A percentile compares a stretch with the other conserved stretches of the same genome.
phyloP scores from a whole-genome alignment of 225 moss, liverwort and hornwort species.

The Sphagnum contortum region DNA sequence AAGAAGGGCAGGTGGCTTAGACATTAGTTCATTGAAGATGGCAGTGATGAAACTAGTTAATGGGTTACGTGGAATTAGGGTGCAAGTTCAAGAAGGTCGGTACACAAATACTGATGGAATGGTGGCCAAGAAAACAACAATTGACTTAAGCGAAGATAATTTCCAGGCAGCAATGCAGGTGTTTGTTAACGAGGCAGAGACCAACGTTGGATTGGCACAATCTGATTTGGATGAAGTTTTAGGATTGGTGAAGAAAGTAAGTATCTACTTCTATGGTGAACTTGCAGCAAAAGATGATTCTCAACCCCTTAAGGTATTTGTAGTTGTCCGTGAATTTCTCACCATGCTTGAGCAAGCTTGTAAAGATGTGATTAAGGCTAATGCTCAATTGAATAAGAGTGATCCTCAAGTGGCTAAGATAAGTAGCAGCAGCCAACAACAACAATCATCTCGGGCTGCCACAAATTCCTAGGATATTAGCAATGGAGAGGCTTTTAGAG shows the following conservation, averaged over 20 bases:
- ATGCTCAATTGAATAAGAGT: constrained; percentile 20
- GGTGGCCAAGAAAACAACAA: constrained; percentile 37
- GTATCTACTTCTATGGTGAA: constrained; percentile 80
- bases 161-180: constrained; percentile 70
- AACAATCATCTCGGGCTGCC: too few relatives aligned
- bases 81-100: constrained; percentile 38
- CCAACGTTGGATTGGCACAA: constrained; percentile 41
- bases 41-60: constrained; percentile 66
- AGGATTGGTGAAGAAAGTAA: constrained; percentile 63
- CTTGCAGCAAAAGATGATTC: constrained; percentile 61
- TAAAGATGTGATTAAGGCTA: constrained; percentile 65
- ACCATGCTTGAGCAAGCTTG: constrained; percentile 72
- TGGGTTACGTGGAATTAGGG: constrained; percentile 55
- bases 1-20: constrained; percentile 74
- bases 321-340: constrained; percentile 84
- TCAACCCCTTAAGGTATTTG: constrained; percentile 72
- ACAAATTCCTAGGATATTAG: too few relatives aligned
- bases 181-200: constrained; percentile 61
- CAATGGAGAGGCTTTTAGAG: too few relatives aligned
- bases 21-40: constrained; percentile 44
- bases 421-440: too few relatives aligned
- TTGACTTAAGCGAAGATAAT: constrained; percentile 74
- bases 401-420: background rate
- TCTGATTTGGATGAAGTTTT: constrained; percentile 44
- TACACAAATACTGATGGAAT: constrained; percentile 50